Conservation (phyloP, 768 basidiomycete species). For the Suillus hirtellus region DNA sequence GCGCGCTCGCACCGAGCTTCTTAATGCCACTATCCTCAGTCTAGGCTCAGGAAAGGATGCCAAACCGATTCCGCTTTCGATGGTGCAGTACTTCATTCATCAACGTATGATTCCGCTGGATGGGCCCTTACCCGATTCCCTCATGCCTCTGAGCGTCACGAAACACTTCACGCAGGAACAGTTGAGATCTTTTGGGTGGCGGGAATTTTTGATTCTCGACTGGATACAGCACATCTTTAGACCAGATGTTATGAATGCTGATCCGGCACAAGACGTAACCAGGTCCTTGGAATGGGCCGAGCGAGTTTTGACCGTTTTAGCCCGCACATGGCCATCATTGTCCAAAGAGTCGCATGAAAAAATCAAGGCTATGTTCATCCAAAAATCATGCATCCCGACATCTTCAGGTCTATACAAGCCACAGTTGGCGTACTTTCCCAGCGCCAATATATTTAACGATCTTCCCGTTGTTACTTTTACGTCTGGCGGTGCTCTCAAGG, state of each 20-base stretch:
- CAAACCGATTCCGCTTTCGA: constrained; percentile 65
- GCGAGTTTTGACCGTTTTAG: constrained; percentile 63
- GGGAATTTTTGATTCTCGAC: constrained; percentile 69
- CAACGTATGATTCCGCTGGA: constrained; percentile 68
- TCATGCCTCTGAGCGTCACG: constrained; percentile 70
- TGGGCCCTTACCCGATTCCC: constrained; percentile 73
- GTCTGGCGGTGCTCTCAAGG: constrained; percentile 63
- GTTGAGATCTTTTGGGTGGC: constrained; percentile 72
- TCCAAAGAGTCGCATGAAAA: constrained; percentile 44
- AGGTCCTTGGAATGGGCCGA: constrained; percentile 77
- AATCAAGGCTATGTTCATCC: constrained; percentile 42
- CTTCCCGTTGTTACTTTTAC: constrained; percentile 77
- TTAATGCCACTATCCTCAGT: constrained; percentile 69
- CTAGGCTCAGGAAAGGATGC: constrained; percentile 43
- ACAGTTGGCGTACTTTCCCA: constrained; percentile 77
- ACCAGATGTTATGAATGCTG: constrained; percentile 39
- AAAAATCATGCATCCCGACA: constrained; percentile 51
- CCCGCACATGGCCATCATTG: constrained; percentile 73
- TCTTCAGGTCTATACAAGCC: constrained; percentile 68
- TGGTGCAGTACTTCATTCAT: constrained; percentile 73
- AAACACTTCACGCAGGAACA: constrained; percentile 54
- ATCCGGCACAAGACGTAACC: constrained; percentile 60
- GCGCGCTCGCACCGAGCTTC: constrained; percentile 56
- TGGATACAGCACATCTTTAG: constrained; percentile 74
- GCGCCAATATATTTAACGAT: constrained; percentile 87